Percentiles rank a stretch among this genome's conserved stretches.
Evolutionary conservation across 192 early-diverging fungal species (phyloP).

Genomic region (Coemansia sp.): DNA sequence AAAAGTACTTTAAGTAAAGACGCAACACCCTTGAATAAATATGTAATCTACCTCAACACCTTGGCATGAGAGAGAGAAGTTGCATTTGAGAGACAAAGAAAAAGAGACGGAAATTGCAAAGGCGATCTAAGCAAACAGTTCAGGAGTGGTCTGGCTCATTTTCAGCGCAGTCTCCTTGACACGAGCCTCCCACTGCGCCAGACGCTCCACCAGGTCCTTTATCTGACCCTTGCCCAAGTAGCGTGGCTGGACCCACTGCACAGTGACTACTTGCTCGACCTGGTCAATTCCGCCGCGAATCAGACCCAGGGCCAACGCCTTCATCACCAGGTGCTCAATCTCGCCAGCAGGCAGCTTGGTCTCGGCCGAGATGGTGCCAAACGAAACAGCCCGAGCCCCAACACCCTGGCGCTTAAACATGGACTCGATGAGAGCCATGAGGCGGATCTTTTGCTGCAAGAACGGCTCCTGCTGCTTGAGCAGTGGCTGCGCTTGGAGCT

Average conservation of each 20-base stretch:
- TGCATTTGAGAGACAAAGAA: neutral
- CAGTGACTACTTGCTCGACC: slow-evolving; percentile 80
- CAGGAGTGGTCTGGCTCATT: slow-evolving; percentile 43
- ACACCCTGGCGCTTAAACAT: slow-evolving; percentile 76
- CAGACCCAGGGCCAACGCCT: slow-evolving; percentile 88
- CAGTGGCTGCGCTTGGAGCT: slow-evolving; percentile 77
- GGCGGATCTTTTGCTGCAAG: slow-evolving; percentile 92
- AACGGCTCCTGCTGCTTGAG: slow-evolving; percentile 72
- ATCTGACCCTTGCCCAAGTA: slow-evolving; percentile 91
- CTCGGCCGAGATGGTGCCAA: slow-evolving; percentile 77
- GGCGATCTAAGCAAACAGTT: slow-evolving; percentile 31
- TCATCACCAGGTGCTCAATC: slow-evolving; percentile 98
- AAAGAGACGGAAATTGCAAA: neutral
- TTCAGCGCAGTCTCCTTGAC: slow-evolving; percentile 60
- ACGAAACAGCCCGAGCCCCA: slow-evolving; percentile 74
- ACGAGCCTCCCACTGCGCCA: slow-evolving; percentile 82
- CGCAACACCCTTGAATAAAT: neutral
- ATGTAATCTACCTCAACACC: slow-evolving; percentile 5
- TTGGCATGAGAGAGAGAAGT: neutral
- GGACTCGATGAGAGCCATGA: slow-evolving; percentile 95
- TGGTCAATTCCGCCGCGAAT: slow-evolving; percentile 95
- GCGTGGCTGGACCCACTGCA: slow-evolving; percentile 98
- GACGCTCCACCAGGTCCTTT: slow-evolving; percentile 71
- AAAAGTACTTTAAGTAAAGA: slow-evolving; percentile 27
- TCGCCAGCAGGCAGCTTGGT: slow-evolving; percentile 57